phyloP scores from a whole-genome alignment of 2,329 filamentous ascomycete genomes.

The Alternaria consortialis region DNA sequence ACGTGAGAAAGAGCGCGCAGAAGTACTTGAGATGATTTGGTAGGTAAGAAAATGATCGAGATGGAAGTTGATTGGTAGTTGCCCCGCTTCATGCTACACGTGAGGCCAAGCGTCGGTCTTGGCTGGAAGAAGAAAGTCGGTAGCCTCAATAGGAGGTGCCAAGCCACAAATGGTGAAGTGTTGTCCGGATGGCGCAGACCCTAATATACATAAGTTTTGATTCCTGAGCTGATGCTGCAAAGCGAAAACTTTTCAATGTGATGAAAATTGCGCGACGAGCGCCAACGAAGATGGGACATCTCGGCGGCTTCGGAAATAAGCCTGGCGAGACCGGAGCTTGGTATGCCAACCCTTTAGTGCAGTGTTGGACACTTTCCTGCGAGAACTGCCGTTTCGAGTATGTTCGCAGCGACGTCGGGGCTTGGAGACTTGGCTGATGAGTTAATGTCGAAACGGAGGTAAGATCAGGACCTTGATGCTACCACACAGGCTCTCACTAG shows the following conservation, averaged over 20 bases:
- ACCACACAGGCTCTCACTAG: neutral
- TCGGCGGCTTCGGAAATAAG: constrained; percentile 20
- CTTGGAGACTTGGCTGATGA: constrained; percentile 22
- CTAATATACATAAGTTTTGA: neutral
- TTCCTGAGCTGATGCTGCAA: neutral
- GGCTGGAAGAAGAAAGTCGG: constrained; percentile 24
- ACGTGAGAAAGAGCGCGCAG: constrained; percentile 27
- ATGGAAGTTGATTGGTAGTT: constrained; percentile 4
- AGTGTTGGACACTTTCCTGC: constrained; percentile 33
- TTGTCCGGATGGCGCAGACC: constrained; percentile 10
- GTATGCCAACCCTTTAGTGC: constrained; percentile 51
- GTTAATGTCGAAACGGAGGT: neutral
- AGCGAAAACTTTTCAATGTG: neutral
- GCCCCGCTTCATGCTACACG: constrained; percentile 17
- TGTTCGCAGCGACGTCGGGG: constrained; percentile 23
- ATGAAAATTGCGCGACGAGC: neutral
- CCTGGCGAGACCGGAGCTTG: constrained; percentile 39
- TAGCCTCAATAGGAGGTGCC: constrained; percentile 34
- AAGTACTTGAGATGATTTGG: neutral
- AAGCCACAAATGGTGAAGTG: constrained; percentile 25
- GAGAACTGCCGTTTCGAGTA: constrained; percentile 40
- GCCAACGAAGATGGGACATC: neutral
- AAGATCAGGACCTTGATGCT: neutral
- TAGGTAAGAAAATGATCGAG: neutral
- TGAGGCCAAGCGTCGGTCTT: constrained; percentile 29